Evolutionary conservation across 495 filamentous ascomycete genomes (phyloP), one percentile per base, ranked within the genome.

Genomic region (Pyrenula massariospora): DNA sequence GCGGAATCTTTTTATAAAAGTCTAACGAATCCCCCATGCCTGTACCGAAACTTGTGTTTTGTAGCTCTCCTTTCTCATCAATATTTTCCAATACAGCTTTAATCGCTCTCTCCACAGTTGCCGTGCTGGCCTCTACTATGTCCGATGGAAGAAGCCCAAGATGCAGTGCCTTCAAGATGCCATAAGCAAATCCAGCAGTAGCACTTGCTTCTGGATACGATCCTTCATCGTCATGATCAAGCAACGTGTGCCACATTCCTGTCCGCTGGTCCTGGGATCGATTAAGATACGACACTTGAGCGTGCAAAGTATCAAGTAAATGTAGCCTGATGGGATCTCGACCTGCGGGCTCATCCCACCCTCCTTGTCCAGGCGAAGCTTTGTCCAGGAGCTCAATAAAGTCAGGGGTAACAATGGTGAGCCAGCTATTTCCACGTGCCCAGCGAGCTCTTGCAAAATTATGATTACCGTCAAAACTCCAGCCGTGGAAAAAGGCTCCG

Each of bases 351-450:
- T 42, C 31, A 42, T 42, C 31, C 31, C 31, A 42, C 5, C 31
- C 31, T 42, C 31, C 31, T 15, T 42, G 8, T 8, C 8, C 31
- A 19, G 64, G 65, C 0, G 65, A 60, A 0, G 73, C 65, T 15
- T 87, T 63, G 24, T 83, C 78, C 36, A 88, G 66, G 59, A 89
- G 63, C 62, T 87, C 84, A 23, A 89, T 67, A 58, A 89, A 80
- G 62, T 89, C 86, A 0, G 86, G 85, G 24, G 88, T 85, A 2
- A 77, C 84, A 56, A 89, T 89, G 1, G 84, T 88, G 24, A 89
- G 60, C 86, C 86, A 89, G 36, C 71, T 76, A 59, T 82, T 83
- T 1, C 79, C 86, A 22, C 86, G 68, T 2, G 83, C 85, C 86
- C 86, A 89, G 19, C 79, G 66, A 2, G 86, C 86, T 48, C 73